Evolutionary conservation across 208 protist species (phyloP).

Genomic region (Acanthamoeba sp.): DNA sequence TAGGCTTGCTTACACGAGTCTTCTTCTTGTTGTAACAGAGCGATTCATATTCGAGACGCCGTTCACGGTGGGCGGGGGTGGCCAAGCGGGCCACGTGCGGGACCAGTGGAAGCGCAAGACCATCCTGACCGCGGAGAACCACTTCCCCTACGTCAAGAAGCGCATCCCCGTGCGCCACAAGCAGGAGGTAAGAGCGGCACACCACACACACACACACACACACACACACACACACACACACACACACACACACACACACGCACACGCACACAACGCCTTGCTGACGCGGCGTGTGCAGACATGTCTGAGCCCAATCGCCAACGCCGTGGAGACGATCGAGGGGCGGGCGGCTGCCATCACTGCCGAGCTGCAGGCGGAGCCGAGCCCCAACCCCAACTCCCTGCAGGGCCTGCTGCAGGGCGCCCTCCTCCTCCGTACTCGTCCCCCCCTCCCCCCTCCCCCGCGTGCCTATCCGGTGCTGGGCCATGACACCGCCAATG

Average conservation of each 20-base stretch:
- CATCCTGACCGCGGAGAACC: slow-evolving; percentile 80
- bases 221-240: too few relatives aligned
- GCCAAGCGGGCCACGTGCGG: slow-evolving; percentile 71
- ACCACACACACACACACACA: too few relatives aligned
- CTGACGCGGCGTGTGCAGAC: not conserved
- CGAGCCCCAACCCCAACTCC: slow-evolving; percentile 22
- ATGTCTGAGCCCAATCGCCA: slow-evolving; percentile 20
- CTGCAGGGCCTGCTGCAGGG: slow-evolving; percentile 41
- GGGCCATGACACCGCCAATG: not conserved
- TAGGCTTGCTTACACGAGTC: not conserved
- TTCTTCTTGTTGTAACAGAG: not conserved
- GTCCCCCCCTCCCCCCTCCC: not conserved
- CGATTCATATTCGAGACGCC: slow-evolving; percentile 82
- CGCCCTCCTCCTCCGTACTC: slow-evolving; percentile 11
- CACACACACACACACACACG: too few relatives aligned
- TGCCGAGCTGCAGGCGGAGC: not conserved
- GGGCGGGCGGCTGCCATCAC: not conserved
- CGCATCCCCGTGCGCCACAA: slow-evolving; percentile 79
- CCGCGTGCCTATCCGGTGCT: not conserved
- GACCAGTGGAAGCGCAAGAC: slow-evolving; percentile 88
- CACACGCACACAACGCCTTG: too few relatives aligned
- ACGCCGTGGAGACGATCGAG: slow-evolving; percentile 31
- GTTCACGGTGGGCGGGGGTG: slow-evolving; percentile 84
- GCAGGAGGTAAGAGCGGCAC: slow-evolving; percentile 37
- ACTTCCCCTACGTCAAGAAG: slow-evolving; percentile 88